These are phyloP conservation scores for Setomelanomma holmii DNA, from an alignment of 2,329 filamentous ascomycete species.

Conservation along the genomic window DNA sequence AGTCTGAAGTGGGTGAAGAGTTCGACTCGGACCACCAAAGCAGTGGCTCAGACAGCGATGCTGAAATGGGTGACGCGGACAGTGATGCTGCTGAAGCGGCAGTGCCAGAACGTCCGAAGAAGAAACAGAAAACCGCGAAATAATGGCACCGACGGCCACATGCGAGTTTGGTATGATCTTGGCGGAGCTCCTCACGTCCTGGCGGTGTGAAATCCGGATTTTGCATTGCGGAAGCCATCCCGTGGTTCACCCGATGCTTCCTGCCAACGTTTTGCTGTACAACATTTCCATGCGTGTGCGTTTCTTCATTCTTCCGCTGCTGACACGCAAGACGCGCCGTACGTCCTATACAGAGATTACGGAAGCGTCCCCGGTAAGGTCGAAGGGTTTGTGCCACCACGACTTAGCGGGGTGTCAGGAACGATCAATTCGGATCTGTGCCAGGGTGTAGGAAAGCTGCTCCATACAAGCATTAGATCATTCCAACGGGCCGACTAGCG, in stretches of 20 bases:
- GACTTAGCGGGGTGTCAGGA: conserved; percentile 19
- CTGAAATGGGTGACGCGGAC: conserved; percentile 69
- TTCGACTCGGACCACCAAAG: conserved; percentile 92
- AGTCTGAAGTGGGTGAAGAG: conserved; percentile 96
- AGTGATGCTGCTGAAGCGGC: conserved; percentile 57
- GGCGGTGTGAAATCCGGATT: conserved; percentile 30
- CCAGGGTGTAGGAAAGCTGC: conserved; percentile 14
- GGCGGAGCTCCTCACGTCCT: conserved; percentile 15
- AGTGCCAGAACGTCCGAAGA: conserved; percentile 66
- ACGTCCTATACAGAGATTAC: conserved; percentile 6
- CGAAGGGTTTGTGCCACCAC: conserved; percentile 21
- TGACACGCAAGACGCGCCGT: conserved; percentile 11
- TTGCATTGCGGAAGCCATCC: conserved; percentile 30
- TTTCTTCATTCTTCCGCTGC: conserved; percentile 15
- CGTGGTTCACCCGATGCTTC: conserved; percentile 9
- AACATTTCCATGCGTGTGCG: conserved; percentile 25
- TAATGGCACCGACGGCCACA: conserved; percentile 17
- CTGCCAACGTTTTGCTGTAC: neutral
- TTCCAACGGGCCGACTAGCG: conserved; percentile 32
- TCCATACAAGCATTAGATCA: conserved; percentile 19
- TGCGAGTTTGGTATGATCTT: neutral
- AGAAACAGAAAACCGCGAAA: conserved; percentile 65
- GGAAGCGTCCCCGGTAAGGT: conserved; percentile 26
- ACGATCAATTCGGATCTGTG: conserved; percentile 25
- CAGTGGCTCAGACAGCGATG: conserved; percentile 73